Percentiles rank a stretch among this genome's conserved stretches.
Evolutionary conservation across 1,284 basidiomycete species (phyloP).

Genomic region (Cystobasidiaceae sp.): DNA sequence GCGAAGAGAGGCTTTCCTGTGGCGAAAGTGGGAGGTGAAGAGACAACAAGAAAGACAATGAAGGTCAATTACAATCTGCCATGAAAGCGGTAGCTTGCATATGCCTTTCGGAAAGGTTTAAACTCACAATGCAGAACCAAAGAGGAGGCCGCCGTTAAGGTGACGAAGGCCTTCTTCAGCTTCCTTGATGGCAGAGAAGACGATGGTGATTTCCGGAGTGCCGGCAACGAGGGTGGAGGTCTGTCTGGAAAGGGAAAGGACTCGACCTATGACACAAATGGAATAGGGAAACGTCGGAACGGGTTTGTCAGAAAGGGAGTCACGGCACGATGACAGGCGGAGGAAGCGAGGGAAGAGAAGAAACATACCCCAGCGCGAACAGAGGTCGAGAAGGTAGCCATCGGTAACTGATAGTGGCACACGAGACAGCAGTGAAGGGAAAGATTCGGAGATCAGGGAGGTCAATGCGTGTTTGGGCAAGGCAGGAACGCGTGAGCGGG

Average conservation of each 20-base stretch:
- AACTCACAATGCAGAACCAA: conserved; percentile 14
- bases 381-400: conserved; percentile 10
- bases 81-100: background rate
- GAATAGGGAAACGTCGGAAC: background rate
- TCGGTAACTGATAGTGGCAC: background rate
- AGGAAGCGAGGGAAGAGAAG: background rate
- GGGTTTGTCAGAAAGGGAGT: background rate
- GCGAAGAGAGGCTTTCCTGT: conserved; percentile 18
- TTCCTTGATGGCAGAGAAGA: background rate
- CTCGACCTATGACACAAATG: conserved; percentile 2
- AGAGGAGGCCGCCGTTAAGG: conserved; percentile 24
- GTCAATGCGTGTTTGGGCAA: background rate
- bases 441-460: background rate
- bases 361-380: conserved; percentile 2
- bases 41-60: background rate
- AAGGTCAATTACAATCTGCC: background rate
- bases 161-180: conserved; percentile 27
- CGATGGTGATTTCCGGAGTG: conserved; percentile 11
- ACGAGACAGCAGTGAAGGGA: background rate
- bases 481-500: too few relatives aligned
- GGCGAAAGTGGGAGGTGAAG: background rate
- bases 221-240: conserved; percentile 11
- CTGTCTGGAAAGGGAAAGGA: conserved; percentile 18
- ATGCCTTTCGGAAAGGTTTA: background rate
- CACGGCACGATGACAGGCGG: background rate